Conservation (phyloP, 1,284 basidiomycete genomes). For the Limonomyces culmigenus region DNA sequence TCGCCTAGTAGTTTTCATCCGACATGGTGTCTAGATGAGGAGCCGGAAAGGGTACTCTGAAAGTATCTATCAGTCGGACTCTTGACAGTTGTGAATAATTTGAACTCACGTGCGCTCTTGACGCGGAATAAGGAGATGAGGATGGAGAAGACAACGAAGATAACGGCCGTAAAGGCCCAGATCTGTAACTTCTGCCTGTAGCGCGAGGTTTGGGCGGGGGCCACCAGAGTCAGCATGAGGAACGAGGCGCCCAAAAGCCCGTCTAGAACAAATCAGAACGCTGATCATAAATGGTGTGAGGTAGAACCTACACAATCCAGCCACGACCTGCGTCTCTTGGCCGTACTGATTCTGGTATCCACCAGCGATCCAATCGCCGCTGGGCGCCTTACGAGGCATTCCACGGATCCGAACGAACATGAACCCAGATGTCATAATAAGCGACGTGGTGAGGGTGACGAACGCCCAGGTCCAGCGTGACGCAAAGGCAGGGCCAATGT, state of each 20-base stretch:
- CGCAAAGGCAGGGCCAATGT: conserved; percentile 52
- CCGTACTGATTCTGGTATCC: conserved; percentile 89
- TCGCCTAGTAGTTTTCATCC: too few species aligned
- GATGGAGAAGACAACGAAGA: conserved; percentile 77
- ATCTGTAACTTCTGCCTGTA: conserved; percentile 70
- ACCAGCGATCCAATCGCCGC: conserved; percentile 66
- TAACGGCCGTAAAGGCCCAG: conserved; percentile 78
- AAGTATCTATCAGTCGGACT: too few species aligned
- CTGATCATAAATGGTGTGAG: conserved; percentile 1
- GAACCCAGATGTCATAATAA: conserved; percentile 80
- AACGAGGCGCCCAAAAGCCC: conserved; percentile 70
- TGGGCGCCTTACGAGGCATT: conserved; percentile 54
- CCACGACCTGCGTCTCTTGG: conserved; percentile 83
- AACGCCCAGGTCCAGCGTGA: conserved; percentile 73
- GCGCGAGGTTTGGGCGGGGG: conserved; percentile 67
- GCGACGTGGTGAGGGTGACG: conserved; percentile 42
- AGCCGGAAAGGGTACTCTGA: too few species aligned
- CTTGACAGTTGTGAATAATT: too few species aligned
- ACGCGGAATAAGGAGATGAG: conserved; percentile 81
- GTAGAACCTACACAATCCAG: conserved; percentile 64
- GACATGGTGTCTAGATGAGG: too few species aligned
- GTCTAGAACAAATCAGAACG: conserved; percentile 36
- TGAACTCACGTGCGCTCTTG: too few species aligned
- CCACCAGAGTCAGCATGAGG: conserved; percentile 68
- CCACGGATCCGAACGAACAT: conserved; percentile 95